Evolutionary conservation across 208 protist species (phyloP), one percentile per base, ranked within the genome.

Genomic region (Acanthamoeba quina): DNA sequence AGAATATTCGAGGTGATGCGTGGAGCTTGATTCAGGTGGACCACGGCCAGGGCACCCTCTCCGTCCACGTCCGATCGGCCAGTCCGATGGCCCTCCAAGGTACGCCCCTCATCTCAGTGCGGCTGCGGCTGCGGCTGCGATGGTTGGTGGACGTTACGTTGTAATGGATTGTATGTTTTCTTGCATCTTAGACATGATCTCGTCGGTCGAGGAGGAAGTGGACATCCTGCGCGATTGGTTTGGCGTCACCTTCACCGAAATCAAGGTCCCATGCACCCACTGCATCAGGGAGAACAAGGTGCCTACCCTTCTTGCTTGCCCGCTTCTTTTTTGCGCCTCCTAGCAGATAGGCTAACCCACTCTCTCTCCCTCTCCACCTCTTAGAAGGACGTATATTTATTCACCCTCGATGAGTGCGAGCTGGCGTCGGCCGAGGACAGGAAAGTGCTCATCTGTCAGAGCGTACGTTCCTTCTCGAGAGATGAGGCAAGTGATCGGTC

Each of bases 161-260:
- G 2, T 19, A 15, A 56, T 5, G 52, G 11, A 10, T 13, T 19
- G 52, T 21, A 10, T 19, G 17, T 76, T 17, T 54, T 54, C 49
- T 0, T 66, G 60, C 1, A 2, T 66, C 0, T 26, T 26, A 49
- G 86, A 92, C 64, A 66, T 92, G 86, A 92, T 92, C 29, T 92
- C 86, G 17, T 72, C 47, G n/a, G 37, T 92, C 24, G 86, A 76
- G 60, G 64, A 92, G 66, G 88, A 92, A 34, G 52, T 92, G 15
- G 88, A 92, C 47, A 92, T 34, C 1, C 88, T 92, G 19, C 64
- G 88, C 26, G 88, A 92, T 0, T 92, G 88, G 88, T 92, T 92
- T 26, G 62, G 62, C 0, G 88, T 92, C 1, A 60, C 21, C 41
- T 92, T 92, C 66, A 92, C 88, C n/a, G 88, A 92, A 0, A 34